phyloP scores from a whole-genome alignment of 805 yeast genomes.

The Kazachstania psychrophila region DNA sequence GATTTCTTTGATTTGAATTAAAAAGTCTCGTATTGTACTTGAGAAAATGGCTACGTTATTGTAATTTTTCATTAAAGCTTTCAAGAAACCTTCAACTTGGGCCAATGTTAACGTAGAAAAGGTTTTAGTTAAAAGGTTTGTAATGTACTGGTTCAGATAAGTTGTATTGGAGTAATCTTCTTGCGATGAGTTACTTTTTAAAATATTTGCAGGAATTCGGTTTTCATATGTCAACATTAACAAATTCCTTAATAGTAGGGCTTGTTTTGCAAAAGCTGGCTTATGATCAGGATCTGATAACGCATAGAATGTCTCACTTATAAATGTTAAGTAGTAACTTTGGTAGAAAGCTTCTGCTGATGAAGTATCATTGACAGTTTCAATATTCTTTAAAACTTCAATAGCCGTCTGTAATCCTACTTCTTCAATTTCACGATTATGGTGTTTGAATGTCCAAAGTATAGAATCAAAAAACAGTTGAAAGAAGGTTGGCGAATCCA shows the following conservation, averaged over 20 bases:
- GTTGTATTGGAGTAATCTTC: slow-evolving; percentile 66
- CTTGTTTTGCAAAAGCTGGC: slow-evolving; percentile 80
- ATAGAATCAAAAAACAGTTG: slow-evolving; percentile 82
- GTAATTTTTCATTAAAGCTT: slow-evolving; percentile 59
- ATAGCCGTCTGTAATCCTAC: slow-evolving; percentile 71
- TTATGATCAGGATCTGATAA: slow-evolving; percentile 92
- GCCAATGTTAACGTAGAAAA: slow-evolving; percentile 75
- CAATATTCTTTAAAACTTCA: slow-evolving; percentile 73
- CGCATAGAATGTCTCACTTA: slow-evolving; percentile 80
- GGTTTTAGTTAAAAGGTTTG: slow-evolving; percentile 64
- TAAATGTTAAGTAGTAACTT: slow-evolving; percentile 71
- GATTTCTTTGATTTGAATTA: slow-evolving; percentile 84
- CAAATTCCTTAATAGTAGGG: slow-evolving; percentile 69
- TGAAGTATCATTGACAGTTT: slow-evolving; percentile 48
- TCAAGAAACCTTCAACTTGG: slow-evolving; percentile 70
- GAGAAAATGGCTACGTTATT: slow-evolving; percentile 62
- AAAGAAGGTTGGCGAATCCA: slow-evolving; percentile 72
- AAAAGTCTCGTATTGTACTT: slow-evolving; percentile 79
- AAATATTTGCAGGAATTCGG: slow-evolving; percentile 64
- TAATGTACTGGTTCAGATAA: slow-evolving; percentile 68
- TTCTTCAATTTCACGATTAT: slow-evolving; percentile 86
- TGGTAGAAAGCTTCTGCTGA: slow-evolving; percentile 76
- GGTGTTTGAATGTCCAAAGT: slow-evolving; percentile 93
- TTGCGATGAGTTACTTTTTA: slow-evolving; percentile 56
- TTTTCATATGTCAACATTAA: slow-evolving; percentile 66